Evolutionary conservation across 2,329 filamentous ascomycete genomes (phyloP).

Genomic region (Diaporthe helianthi): DNA sequence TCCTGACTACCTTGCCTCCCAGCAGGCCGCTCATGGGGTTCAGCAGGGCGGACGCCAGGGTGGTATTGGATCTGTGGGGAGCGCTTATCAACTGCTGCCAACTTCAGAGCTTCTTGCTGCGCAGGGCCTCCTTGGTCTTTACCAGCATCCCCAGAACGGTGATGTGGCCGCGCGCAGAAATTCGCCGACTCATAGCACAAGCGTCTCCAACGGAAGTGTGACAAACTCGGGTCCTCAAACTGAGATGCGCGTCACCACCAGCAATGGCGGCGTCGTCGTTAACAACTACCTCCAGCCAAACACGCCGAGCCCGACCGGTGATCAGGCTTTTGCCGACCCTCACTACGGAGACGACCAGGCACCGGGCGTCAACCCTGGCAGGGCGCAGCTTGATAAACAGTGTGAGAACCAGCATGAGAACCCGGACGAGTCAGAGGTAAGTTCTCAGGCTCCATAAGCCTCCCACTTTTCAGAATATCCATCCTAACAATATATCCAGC

Average conservation of each 20-base stretch:
- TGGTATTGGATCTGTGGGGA: too few species aligned
- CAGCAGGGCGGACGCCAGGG: accelerated
- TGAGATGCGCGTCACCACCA: neutral
- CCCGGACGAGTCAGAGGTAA: neutral
- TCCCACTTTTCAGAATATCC: neutral
- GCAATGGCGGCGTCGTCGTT: neutral
- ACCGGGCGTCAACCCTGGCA: too few species aligned
- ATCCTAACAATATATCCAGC: neutral
- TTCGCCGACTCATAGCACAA: too few species aligned
- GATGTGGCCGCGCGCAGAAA: too few species aligned
- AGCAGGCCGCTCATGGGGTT: accelerated
- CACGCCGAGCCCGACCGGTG: neutral
- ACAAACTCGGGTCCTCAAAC: too few species aligned
- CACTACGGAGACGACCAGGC: neutral
- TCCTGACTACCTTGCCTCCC: neutral
- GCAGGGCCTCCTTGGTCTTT: neutral
- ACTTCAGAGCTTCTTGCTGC: neutral
- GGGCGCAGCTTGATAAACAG: too few species aligned
- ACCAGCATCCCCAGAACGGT: too few species aligned
- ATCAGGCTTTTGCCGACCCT: too few species aligned
- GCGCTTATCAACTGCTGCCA: too few species aligned
- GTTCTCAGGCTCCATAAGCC: neutral
- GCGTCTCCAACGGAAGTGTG: too few species aligned
- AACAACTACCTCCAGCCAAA: neutral
- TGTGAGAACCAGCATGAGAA: neutral